phyloP scores from a whole-genome alignment of 768 basidiomycete genomes.

The Psilocybe sp. region DNA sequence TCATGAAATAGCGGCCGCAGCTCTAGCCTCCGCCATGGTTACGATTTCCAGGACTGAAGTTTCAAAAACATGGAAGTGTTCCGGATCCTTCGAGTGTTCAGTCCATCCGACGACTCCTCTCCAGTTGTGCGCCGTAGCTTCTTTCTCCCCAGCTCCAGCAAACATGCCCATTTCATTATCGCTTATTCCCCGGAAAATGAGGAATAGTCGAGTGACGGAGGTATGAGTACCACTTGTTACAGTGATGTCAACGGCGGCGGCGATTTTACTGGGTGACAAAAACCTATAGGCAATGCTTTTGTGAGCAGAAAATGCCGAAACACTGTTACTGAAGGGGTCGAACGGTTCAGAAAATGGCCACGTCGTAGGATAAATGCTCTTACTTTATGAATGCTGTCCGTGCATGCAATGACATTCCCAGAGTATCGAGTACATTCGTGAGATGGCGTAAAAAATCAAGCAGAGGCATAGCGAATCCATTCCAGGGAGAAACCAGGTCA shows the following conservation, averaged over 20 bases:
- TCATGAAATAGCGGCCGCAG: background rate
- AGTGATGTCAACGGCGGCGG: slow-evolving; percentile 83
- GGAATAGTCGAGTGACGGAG: slow-evolving; percentile 82
- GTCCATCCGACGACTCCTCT: slow-evolving; percentile 77
- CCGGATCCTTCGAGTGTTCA: slow-evolving; percentile 75
- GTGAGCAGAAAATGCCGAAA: slow-evolving; percentile 69
- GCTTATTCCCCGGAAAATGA: slow-evolving; percentile 79
- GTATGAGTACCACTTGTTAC: slow-evolving; percentile 79
- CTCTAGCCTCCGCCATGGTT: slow-evolving; percentile 1
- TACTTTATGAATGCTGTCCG: slow-evolving; percentile 82
- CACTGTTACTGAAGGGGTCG: slow-evolving; percentile 58
- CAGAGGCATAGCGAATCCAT: slow-evolving; percentile 84
- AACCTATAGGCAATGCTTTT: slow-evolving; percentile 92
- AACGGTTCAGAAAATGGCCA: background rate
- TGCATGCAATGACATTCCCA: slow-evolving; percentile 81
- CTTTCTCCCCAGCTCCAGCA: slow-evolving; percentile 80
- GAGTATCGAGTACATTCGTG: slow-evolving; percentile 75
- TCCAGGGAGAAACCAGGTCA: slow-evolving; percentile 77
- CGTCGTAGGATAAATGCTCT: slow-evolving; percentile 14
- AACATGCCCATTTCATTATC: slow-evolving; percentile 79
- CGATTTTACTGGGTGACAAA: slow-evolving; percentile 73
- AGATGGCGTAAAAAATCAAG: slow-evolving; percentile 79
- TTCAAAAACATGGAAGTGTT: slow-evolving; percentile 77
- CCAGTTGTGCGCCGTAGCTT: slow-evolving; percentile 81
- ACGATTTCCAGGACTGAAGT: slow-evolving; percentile 75